Conservation (phyloP, 108 stramenopile genomes). For the Poteriospumella lacustris region DNA sequence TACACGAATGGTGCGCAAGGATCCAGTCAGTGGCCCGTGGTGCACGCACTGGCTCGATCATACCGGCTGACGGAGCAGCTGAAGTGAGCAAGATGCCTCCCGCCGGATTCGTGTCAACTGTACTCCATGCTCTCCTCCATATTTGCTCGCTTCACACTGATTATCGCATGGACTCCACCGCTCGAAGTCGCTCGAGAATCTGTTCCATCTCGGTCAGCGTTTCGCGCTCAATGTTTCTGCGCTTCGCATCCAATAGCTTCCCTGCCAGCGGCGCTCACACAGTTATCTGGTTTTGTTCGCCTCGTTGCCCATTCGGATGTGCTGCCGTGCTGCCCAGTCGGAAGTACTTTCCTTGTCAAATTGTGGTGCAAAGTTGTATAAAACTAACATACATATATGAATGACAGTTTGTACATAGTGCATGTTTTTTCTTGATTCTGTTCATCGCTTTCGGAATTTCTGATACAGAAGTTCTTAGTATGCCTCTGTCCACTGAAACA, state of each 20-base stretch:
- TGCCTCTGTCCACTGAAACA: no score
- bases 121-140: not conserved
- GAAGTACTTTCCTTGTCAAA: no score
- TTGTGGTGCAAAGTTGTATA: no score
- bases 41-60: not conserved
- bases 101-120: not conserved
- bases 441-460: no score
- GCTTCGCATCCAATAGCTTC: not conserved
- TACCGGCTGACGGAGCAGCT: not conserved
- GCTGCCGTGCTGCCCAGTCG: no score
- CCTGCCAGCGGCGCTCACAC: not conserved
- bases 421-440: no score
- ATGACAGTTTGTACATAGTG: no score
- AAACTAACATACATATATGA: no score
- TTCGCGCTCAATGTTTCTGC: not conserved
- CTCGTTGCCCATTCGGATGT: constrained; percentile 6
- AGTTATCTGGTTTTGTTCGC: not conserved
- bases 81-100: not conserved
- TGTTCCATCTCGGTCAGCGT: not conserved
- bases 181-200: constrained; percentile 6
- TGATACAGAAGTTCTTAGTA: no score
- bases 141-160: constrained; percentile 17
- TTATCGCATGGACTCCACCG: constrained; percentile 19
- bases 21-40: not conserved
- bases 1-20: no score